Evolutionary conservation across 352 stramenopile genomes (phyloP), one percentile per base, ranked within the genome.

Genomic region (Phytophthora megakarya): DNA sequence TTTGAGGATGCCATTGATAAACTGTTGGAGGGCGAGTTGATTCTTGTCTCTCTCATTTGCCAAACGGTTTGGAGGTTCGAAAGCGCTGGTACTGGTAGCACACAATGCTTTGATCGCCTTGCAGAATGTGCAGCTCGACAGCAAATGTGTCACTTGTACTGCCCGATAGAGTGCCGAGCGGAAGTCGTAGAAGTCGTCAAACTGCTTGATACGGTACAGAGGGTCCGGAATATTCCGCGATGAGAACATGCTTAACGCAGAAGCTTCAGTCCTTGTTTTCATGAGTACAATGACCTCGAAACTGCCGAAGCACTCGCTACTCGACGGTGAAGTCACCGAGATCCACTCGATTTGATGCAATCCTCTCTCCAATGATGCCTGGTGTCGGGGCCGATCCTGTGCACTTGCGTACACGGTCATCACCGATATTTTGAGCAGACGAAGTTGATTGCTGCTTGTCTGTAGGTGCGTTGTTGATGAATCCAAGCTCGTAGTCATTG

Each of bases 121-220:
- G 49, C 59, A 62, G 6, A 38, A 56, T 22, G 16, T 9, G 42
- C 59, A 67, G 16, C 19, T 32, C 4, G 42, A 62, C 11, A 67
- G 30, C 33, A 67, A 46, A 37, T 67, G 49, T 0, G 50, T 67
- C 48, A 61, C 26, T 18, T 57, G 22, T 12, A 67, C 48, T 1
- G 40, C 48, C 15, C 42, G 42, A 22, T 18, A 26, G 18, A 67
- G 21, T 13, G 32, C 40, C 28, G 21, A 23, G 23, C 44, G 18
- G 2, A 61, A 38, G 23, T 0, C 37, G 6, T 48, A 16, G 19
- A 65, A 58, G n/a, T 65, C 57, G n/a, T 7, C 32, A 25, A 59
- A 35, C 11, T 56, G 42, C 22, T 67, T 67, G 37, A 60, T 43
- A 10, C 37, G 49, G 26, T 45, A 45, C 30, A 18, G 1, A n/a